These are phyloP conservation scores for Boletellus ananas DNA, from an alignment of 768 basidiomycete species.

Conservation along the genomic window DNA sequence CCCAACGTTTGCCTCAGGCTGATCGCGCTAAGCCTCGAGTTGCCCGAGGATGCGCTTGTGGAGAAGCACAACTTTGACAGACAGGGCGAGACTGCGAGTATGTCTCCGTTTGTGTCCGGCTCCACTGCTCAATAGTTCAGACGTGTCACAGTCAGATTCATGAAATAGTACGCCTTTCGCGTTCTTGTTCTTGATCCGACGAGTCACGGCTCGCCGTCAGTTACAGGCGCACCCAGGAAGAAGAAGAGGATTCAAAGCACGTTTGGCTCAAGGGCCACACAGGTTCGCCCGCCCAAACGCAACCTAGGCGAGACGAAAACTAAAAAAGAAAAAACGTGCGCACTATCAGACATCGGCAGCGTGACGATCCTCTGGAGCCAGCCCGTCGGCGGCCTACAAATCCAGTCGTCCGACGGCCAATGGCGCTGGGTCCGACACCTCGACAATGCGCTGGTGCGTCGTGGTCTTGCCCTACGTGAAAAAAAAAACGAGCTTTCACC, in stretches of 20 bases:
- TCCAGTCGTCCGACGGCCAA: slow-evolving; percentile 45
- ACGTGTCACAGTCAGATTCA: slow-evolving; percentile 45
- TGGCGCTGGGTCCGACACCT: slow-evolving; percentile 61
- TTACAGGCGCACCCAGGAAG: slow-evolving; percentile 47
- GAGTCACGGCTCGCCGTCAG: slow-evolving; percentile 22
- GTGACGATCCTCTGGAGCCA: slow-evolving; percentile 60
- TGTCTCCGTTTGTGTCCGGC: background rate
- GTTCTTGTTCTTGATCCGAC: background rate
- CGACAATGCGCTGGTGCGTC: slow-evolving; percentile 49
- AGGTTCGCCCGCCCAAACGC: slow-evolving; percentile 29
- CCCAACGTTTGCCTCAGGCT: slow-evolving; percentile 32
- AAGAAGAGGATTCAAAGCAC: slow-evolving; percentile 47
- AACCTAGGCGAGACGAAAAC: background rate
- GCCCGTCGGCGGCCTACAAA: slow-evolving; percentile 55
- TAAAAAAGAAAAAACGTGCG: too few relatives aligned
- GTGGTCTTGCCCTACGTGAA: background rate
- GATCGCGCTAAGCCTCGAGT: slow-evolving; percentile 47
- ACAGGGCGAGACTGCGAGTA: slow-evolving; percentile 39
- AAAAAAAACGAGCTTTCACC: too few relatives aligned
- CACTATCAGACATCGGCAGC: slow-evolving; percentile 43
- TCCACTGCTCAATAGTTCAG: background rate
- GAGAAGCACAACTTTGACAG: slow-evolving; percentile 44
- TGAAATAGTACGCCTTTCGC: slow-evolving; percentile 52
- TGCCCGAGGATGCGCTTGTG: slow-evolving; percentile 51
- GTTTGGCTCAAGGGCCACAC: slow-evolving; percentile 62